A percentile compares a stretch with the other conserved stretches of the same genome.
Conservation (phyloP, 768 basidiomycete species). For the Lepiota brunneoincarnata region DNA sequence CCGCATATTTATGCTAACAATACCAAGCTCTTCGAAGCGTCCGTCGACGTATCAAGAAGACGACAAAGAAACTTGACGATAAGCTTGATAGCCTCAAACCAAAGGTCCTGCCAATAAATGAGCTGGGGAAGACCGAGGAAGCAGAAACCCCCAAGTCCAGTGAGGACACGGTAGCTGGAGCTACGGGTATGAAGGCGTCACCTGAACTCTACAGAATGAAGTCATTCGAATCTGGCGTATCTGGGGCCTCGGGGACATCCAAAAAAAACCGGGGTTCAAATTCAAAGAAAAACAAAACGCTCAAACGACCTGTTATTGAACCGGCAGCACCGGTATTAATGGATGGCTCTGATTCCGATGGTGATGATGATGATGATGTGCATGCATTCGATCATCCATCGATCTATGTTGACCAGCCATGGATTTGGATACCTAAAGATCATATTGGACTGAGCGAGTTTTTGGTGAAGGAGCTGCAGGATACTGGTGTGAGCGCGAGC, state of each 20-base stretch:
- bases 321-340: conserved; percentile 27
- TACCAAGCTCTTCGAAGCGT: conserved; percentile 31
- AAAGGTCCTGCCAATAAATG: conserved; percentile 18
- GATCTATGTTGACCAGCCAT: conserved; percentile 41
- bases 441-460: conserved; percentile 38
- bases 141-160: conserved; percentile 13
- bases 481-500: conserved; percentile 39
- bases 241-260: conserved; percentile 11
- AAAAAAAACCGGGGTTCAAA: conserved; percentile 16
- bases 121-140: conserved; percentile 1
- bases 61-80: conserved; percentile 25
- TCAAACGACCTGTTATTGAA: conserved; percentile 21
- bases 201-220: conserved; percentile 8
- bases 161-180: conserved; percentile 15
- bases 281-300: conserved; percentile 12
- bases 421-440: conserved; percentile 47
- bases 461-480: conserved; percentile 33
- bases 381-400: conserved; percentile 50
- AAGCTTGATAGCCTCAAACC: conserved; percentile 29
- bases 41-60: conserved; percentile 30
- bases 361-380: conserved; percentile 31
- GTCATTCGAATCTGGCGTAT: conserved; percentile 2
- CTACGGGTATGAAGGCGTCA: conserved; percentile 12
- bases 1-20: background rate
- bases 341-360: conserved; percentile 30